phyloP scores from a whole-genome alignment of 768 basidiomycete genomes.

The Mycena rosella region DNA sequence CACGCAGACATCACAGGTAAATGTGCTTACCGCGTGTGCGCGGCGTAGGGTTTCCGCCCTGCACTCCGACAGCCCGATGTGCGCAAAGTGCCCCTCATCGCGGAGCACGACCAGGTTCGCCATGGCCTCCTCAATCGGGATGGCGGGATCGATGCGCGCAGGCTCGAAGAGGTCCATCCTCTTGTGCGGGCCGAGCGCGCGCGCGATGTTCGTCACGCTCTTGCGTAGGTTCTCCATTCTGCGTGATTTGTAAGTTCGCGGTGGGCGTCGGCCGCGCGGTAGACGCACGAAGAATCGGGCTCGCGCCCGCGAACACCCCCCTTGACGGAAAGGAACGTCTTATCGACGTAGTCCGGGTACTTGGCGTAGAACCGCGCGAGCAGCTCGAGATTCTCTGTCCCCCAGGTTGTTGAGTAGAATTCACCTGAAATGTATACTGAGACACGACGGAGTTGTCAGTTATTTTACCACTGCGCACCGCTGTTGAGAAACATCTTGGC shows the following conservation, averaged over 20 bases:
- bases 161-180: conserved; percentile 71
- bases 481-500: conserved; percentile 54
- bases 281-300: conserved; percentile 15
- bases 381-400: conserved; percentile 51
- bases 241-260: too few species aligned
- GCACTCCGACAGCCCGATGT: conserved; percentile 72
- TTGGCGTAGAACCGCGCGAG: conserved; percentile 63
- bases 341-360: conserved; percentile 51
- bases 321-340: conserved; percentile 52
- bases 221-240: conserved; percentile 26
- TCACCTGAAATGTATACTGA: too few species aligned
- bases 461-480: too few species aligned
- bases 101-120: conserved; percentile 57
- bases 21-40: conserved; percentile 44
- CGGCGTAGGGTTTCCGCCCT: conserved; percentile 60
- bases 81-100: conserved; percentile 68
- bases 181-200: conserved; percentile 63
- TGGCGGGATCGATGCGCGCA: conserved; percentile 59
- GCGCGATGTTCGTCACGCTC: conserved; percentile 61
- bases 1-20: neutral
- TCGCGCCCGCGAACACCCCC: conserved; percentile 17
- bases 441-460: too few species aligned
- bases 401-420: conserved; percentile 17
- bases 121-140: conserved; percentile 61
- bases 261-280: too few species aligned